Conservation (phyloP, 1,284 basidiomycete species). For the Leccinum subrobustum region DNA sequence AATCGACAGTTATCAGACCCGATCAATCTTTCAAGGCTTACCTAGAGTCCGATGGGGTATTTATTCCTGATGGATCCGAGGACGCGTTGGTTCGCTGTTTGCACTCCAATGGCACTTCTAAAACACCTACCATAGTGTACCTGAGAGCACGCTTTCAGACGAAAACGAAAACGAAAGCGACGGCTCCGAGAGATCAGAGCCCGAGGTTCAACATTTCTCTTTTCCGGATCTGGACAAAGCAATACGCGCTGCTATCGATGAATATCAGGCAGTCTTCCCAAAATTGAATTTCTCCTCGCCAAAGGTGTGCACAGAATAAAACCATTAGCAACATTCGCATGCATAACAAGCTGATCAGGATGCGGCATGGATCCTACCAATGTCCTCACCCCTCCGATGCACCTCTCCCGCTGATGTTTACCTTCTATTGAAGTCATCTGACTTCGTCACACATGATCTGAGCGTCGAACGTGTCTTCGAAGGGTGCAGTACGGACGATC, state of each 20-base stretch:
- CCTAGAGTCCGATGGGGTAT: slow-evolving; percentile 76
- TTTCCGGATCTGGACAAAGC: slow-evolving; percentile 78
- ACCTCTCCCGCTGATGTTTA: slow-evolving; percentile 89
- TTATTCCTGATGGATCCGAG: slow-evolving; percentile 82
- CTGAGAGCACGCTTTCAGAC: slow-evolving; percentile 55
- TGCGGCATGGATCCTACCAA: slow-evolving; percentile 88
- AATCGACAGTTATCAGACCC: slow-evolving; percentile 76
- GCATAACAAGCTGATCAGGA: slow-evolving; percentile 52
- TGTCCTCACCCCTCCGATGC: slow-evolving; percentile 86
- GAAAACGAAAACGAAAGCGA: slow-evolving; percentile 41
- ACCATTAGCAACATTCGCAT: neutral
- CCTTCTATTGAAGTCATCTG: slow-evolving; percentile 89
- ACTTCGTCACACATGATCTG: slow-evolving; percentile 86
- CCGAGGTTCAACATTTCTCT: slow-evolving; percentile 46
- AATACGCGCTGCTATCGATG: slow-evolving; percentile 67
- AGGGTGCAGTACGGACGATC: slow-evolving; percentile 43
- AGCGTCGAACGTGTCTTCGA: slow-evolving; percentile 60
- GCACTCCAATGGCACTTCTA: slow-evolving; percentile 16
- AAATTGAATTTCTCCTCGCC: slow-evolving; percentile 95
- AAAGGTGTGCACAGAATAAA: slow-evolving; percentile 50
- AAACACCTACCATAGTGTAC: slow-evolving; percentile 39
- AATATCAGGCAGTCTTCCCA: slow-evolving; percentile 87
- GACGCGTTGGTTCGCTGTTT: slow-evolving; percentile 50
- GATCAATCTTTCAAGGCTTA: slow-evolving; percentile 68
- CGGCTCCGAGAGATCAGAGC: slow-evolving; percentile 40